Percentiles rank a stretch among this genome's conserved stretches.
These are phyloP conservation scores for Aspergillus bombycis DNA, from an alignment of 2,329 filamentous ascomycete genomes.

Conservation along the genomic window DNA sequence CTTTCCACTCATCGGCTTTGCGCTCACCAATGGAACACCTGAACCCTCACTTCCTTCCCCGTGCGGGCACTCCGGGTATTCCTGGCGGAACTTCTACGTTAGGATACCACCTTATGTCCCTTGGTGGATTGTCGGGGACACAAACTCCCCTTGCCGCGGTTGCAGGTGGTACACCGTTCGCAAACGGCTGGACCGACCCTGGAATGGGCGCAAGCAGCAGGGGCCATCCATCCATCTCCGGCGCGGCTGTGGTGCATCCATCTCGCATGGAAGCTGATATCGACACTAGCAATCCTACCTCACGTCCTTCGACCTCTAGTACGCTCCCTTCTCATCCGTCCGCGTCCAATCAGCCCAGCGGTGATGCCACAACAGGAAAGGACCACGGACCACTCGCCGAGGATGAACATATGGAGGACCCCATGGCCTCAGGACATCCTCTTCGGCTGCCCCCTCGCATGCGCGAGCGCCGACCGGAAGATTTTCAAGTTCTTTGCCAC, in stretches of 20 bases:
- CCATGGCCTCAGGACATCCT: constrained; percentile 20
- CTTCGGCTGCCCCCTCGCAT: constrained; percentile 55
- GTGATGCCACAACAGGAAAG: constrained; percentile 26
- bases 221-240: constrained; percentile 16
- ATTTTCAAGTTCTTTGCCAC: constrained; percentile 89
- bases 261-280: constrained; percentile 37
- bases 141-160: constrained; percentile 53
- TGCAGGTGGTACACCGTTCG: constrained; percentile 46
- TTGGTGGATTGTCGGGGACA: constrained; percentile 52
- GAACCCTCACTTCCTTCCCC: constrained; percentile 46
- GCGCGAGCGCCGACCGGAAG: constrained; percentile 76
- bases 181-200: constrained; percentile 40
- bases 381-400: constrained; percentile 24
- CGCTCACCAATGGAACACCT: constrained; percentile 44
- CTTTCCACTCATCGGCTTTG: constrained; percentile 35
- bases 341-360: constrained; percentile 32
- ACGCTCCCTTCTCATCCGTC: constrained; percentile 37
- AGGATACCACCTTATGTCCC: constrained; percentile 52
- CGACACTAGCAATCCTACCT: constrained; percentile 42
- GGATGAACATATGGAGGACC: constrained; percentile 25
- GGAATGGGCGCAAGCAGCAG: constrained; percentile 25
- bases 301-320: constrained; percentile 49
- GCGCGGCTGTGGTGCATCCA: constrained; percentile 22
- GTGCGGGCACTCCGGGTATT: constrained; percentile 51
- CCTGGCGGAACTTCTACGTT: constrained; percentile 54